phyloP scores from a whole-genome alignment of 176 grass and related monocot genomes.

The Eremochloa ophiuroides region DNA sequence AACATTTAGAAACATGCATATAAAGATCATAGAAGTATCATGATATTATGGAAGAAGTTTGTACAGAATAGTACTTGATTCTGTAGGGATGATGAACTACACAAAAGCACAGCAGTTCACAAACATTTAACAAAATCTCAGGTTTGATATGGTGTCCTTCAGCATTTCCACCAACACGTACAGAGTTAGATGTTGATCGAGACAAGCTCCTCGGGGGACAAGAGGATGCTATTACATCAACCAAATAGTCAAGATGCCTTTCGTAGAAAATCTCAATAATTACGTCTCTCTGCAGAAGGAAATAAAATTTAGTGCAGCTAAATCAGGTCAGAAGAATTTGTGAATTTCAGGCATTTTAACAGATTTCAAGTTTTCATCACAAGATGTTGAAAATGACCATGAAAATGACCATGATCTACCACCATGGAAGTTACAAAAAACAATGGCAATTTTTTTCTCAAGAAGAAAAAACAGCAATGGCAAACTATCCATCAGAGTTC shows the following conservation, averaged over 20 bases:
- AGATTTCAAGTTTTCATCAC: neutral
- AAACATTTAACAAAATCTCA: conserved; percentile 93
- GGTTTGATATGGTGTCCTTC: conserved; percentile 56
- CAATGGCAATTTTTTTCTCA: neutral
- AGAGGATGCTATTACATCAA: conserved; percentile 93
- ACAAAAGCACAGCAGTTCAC: conserved; percentile 95
- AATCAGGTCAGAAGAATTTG: conserved; percentile 17
- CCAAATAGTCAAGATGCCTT: conserved; percentile 85
- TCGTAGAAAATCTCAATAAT: conserved; percentile 99
- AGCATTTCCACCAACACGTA: conserved; percentile 28
- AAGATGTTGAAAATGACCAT: conserved; percentile 14
- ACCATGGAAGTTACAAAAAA: neutral
- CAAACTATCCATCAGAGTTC: neutral
- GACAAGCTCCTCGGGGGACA: conserved; percentile 52
- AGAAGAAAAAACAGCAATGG: neutral
- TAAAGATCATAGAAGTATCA: conserved; percentile 15
- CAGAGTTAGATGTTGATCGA: conserved; percentile 28
- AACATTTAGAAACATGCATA: conserved; percentile 36
- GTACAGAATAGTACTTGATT: conserved; percentile 73
- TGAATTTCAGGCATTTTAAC: conserved; percentile 7
- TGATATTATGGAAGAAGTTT: conserved; percentile 16
- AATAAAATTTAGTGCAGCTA: conserved; percentile 29
- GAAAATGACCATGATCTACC: neutral
- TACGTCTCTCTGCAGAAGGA: conserved; percentile 65
- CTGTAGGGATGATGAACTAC: conserved; percentile 92